phyloP scores from a whole-genome alignment of 306 rosid species.

The Lagenaria siceraria region DNA sequence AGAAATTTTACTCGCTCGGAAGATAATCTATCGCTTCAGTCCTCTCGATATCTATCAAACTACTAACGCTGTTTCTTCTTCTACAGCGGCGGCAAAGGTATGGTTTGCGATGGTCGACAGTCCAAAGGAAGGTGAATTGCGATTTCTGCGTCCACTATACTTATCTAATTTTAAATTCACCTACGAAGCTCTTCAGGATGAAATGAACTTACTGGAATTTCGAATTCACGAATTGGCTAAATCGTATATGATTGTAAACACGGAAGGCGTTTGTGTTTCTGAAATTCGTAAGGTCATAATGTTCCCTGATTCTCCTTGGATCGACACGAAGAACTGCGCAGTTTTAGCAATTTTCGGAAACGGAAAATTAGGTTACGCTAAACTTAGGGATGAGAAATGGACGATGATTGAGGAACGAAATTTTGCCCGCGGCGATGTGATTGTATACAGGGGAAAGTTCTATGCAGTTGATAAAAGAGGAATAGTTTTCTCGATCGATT shows the following conservation, averaged over 20 bases:
- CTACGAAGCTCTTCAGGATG: neutral
- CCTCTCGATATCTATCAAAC: neutral
- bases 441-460: constrained; percentile 32
- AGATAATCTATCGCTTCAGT: constrained; percentile 1
- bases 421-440: constrained; percentile 36
- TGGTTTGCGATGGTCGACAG: constrained; percentile 13
- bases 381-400: constrained; percentile 21
- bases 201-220: constrained; percentile 2
- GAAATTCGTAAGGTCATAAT: constrained; percentile 30
- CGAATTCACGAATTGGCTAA: constrained; percentile 4
- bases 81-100: neutral
- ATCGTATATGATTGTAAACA: neutral
- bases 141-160: constrained; percentile 2
- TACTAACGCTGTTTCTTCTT: no score
- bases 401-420: constrained; percentile 21
- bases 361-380: constrained; percentile 36
- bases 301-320: constrained; percentile 32
- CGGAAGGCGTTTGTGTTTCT: neutral
- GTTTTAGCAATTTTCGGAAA: constrained; percentile 20
- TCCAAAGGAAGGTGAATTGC: neutral
- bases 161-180: neutral
- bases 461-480: constrained; percentile 60
- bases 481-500: constrained; percentile 36
- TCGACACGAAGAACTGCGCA: constrained; percentile 2
- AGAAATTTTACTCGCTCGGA: constrained; percentile 1